A percentile compares a stretch with the other conserved stretches of the same genome.
Conservation (phyloP, 164 flowering plant species). For the Santalum album region DNA sequence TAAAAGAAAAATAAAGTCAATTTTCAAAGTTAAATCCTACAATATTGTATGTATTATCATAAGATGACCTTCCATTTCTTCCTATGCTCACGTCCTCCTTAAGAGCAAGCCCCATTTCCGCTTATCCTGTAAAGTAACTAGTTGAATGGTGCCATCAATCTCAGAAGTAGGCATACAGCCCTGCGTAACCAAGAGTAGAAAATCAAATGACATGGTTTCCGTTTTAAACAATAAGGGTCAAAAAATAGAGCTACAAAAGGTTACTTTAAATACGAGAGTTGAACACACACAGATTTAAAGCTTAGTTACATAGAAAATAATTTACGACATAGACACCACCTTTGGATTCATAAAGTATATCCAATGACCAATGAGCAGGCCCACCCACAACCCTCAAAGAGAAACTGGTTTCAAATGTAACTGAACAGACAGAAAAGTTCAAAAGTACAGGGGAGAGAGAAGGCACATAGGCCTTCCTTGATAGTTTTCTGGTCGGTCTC, state of each 20-base stretch:
- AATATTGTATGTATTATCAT: slow-evolving; percentile 35
- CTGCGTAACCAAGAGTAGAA: slow-evolving; percentile 31
- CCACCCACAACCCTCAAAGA: too few relatives aligned
- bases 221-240: not conserved
- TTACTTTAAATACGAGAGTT: not conserved
- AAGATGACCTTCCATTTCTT: slow-evolving; percentile 53
- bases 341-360: too few relatives aligned
- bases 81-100: slow-evolving; percentile 86
- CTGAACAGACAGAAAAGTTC: too few relatives aligned
- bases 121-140: slow-evolving; percentile 91
- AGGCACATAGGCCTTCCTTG: too few relatives aligned
- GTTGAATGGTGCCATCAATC: slow-evolving; percentile 97
- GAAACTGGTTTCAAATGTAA: too few relatives aligned
- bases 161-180: slow-evolving; percentile 93
- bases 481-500: too few relatives aligned
- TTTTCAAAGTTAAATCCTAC: not conserved
- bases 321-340: too few relatives aligned
- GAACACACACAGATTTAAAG: too few relatives aligned
- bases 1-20: not conserved
- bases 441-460: too few relatives aligned
- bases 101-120: slow-evolving; percentile 86
- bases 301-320: too few relatives aligned
- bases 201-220: not conserved
- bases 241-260: not conserved
- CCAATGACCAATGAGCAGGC: too few relatives aligned